Percentiles rank a stretch among this genome's conserved stretches.
Conservation (phyloP, 192 early-diverging fungal species). For the Coemansia javaensis region DNA sequence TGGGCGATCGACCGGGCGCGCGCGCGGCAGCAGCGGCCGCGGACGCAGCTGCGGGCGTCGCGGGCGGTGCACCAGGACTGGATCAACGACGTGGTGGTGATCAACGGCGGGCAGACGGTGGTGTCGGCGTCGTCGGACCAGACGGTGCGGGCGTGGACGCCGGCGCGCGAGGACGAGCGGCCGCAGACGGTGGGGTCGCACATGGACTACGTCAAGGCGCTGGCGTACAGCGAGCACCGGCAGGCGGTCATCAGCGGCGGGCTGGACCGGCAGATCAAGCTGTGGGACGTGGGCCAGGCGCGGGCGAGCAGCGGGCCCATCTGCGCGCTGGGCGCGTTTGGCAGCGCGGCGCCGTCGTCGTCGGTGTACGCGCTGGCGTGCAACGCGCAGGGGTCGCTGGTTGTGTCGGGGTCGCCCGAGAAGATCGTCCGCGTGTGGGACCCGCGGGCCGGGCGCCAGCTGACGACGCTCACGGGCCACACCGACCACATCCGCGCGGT, state of each 20-base stretch:
- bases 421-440: conserved; percentile 92
- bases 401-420: conserved; percentile 91
- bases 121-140: conserved; percentile 90
- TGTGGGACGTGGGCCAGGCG: conserved; percentile 79
- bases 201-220: conserved; percentile 84
- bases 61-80: conserved; percentile 89
- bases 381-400: conserved; percentile 68
- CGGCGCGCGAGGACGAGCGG: conserved; percentile 21
- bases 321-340: conserved; percentile 36
- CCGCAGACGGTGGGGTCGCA: conserved; percentile 71
- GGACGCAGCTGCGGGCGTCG: conserved; percentile 61
- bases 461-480: conserved; percentile 82
- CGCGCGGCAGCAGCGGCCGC: conserved; percentile 34
- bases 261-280: conserved; percentile 76
- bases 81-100: conserved; percentile 83
- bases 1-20: conserved; percentile 27
- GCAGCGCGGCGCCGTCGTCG: conserved; percentile 37
- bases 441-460: conserved; percentile 63
- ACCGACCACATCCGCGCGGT: conserved; percentile 93
- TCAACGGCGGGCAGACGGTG: conserved; percentile 48
- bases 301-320: conserved; percentile 52
- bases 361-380: conserved; percentile 87
- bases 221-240: conserved; percentile 69
- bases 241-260: conserved; percentile 87
- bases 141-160: conserved; percentile 68